Evolutionary conservation across 768 basidiomycete genomes (phyloP).

Genomic region (Pleurotus platypus): DNA sequence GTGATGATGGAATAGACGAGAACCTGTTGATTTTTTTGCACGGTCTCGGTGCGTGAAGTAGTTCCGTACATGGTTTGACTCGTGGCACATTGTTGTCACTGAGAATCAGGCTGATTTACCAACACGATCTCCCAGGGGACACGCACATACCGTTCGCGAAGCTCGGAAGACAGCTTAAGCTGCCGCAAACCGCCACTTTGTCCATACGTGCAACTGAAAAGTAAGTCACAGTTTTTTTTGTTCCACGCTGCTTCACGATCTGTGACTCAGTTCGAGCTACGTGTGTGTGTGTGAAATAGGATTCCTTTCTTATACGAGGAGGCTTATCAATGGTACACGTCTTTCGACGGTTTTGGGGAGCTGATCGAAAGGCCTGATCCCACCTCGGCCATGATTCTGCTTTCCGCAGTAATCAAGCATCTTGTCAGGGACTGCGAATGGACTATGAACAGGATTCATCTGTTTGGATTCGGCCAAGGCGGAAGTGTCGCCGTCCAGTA

Average conservation of each 20-base stretch:
- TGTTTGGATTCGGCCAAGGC: conserved; percentile 89
- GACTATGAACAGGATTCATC: conserved; percentile 67
- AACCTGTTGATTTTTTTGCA: conserved; percentile 84
- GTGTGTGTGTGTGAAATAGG: conserved; percentile 23
- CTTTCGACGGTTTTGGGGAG: conserved; percentile 80
- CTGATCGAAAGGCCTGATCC: conserved; percentile 70
- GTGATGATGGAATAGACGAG: conserved; percentile 81
- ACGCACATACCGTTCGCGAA: conserved; percentile 73
- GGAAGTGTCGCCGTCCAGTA: conserved; percentile 75
- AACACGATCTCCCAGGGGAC: conserved; percentile 55
- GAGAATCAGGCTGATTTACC: neutral
- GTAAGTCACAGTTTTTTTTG: conserved; percentile 34
- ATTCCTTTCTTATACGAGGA: conserved; percentile 76
- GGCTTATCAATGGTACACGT: conserved; percentile 83
- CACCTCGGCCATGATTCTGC: conserved; percentile 54
- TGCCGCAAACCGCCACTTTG: conserved; percentile 90
- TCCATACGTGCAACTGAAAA: conserved; percentile 75
- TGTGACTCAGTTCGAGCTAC: no score
- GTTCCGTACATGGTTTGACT: neutral
- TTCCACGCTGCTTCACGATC: no score
- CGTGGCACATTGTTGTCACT: no score
- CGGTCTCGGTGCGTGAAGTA: conserved; percentile 62
- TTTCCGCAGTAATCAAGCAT: conserved; percentile 50
- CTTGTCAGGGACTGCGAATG: conserved; percentile 62
- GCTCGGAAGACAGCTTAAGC: conserved; percentile 66